Evolutionary conservation across 2,329 filamentous ascomycete genomes (phyloP).

Genomic region (Didymellaceae sp.): DNA sequence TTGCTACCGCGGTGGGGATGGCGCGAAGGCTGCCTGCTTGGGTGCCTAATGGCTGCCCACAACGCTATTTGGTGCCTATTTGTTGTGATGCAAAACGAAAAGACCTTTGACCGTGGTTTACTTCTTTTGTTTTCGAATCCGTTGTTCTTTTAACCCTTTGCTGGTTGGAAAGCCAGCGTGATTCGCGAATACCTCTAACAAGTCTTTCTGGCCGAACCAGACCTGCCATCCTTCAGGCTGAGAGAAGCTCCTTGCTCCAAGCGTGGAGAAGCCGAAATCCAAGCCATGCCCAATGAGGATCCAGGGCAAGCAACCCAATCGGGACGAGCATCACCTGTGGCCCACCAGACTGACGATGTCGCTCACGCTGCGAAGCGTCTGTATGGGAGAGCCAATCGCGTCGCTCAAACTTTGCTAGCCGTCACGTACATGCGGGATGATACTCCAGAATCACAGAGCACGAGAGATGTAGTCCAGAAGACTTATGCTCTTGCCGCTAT

Average conservation of each 20-base stretch:
- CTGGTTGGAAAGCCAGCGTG: too few species aligned
- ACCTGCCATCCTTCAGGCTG: too few species aligned
- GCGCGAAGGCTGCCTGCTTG: neutral
- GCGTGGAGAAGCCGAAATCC: neutral
- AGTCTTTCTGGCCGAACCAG: too few species aligned
- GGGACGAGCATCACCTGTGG: neutral
- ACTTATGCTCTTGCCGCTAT: neutral
- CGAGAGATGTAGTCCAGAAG: neutral
- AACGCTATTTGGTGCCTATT: too few species aligned
- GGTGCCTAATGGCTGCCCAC: neutral
- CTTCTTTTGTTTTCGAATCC: too few species aligned
- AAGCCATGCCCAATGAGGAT: neutral
- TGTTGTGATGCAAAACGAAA: neutral
- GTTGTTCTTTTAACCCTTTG: too few species aligned
- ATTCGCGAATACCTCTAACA: too few species aligned
- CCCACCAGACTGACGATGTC: neutral
- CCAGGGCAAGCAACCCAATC: neutral
- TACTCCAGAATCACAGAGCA: neutral
- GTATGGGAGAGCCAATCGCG: neutral
- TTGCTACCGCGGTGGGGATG: neutral
- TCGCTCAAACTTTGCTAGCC: neutral
- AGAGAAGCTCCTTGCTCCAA: too few species aligned
- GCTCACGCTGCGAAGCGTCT: constrained; percentile 1
- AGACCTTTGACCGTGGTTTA: too few species aligned
- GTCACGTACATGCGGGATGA: neutral